Base-by-base conservation (phyloP, 2,329 filamentous ascomycete species). In the Tolypocladium album region DNA sequence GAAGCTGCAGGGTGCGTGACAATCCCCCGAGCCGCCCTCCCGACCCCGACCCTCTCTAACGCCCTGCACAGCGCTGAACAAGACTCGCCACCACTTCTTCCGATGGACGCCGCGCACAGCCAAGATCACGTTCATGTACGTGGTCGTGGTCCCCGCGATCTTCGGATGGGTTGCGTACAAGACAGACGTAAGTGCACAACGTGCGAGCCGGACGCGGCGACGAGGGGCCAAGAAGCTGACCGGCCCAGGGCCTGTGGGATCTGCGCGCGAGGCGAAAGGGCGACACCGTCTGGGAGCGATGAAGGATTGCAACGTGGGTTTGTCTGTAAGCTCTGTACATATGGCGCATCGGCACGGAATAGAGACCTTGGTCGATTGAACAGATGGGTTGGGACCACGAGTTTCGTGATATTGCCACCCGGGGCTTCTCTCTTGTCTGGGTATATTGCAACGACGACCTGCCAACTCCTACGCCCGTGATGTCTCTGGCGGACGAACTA, bases 81-180 rank as follows among this genome's bases (percentile, higher is more conserved):
- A 83, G 70, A 91, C 90, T 79, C 88, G 94, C 66, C 88, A 92
- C 84, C 91, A 91, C 78, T 96, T 90, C 84, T 99, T 97, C 84
- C 85, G 91, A 75, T 97, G 91, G 90, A 97, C 89, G 42, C 83
- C 86, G 58, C 83, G 89, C 70, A 96, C 91, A 55, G 91, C 90
- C 38, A 86, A 84, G 78, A 75, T 97, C 69, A 87, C 88, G 5
- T 85, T 97, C 71, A 79, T 88, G 64, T 97, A 93, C 75, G 82
- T 88, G 61, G 78, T 86, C 40, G 78, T 87, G 59, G 83, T 97
- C 52, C 94, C 94, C 9, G 74, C 78, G 47, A 79, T 89, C 60
- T 68, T 96, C 66, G 86, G 86, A 55, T 86, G 87, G 70, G 70
- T 90, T 60, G 90, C 85, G 61, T 95, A 89, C 73, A 85, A 84